Conservation (phyloP, 2,329 filamentous ascomycete genomes). For the Leptographium radiaticola region DNA sequence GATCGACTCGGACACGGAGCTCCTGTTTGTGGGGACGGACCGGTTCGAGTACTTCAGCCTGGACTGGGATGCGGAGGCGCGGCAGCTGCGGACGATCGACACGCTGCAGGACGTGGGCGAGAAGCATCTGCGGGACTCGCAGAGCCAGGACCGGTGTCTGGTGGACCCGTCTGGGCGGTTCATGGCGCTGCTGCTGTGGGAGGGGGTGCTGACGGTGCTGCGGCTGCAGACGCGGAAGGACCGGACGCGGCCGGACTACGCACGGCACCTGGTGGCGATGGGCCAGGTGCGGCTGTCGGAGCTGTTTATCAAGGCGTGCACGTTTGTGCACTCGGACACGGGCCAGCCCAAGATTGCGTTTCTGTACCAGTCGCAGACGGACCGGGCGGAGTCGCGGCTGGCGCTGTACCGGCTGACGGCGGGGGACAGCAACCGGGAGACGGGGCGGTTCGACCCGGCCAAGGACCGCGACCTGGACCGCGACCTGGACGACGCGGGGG, state of each 20-base stretch:
- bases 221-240: slow-evolving; percentile 34
- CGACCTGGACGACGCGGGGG: slow-evolving; percentile 39
- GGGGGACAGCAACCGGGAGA: slow-evolving; percentile 42
- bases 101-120: slow-evolving; percentile 40
- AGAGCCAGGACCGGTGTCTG: slow-evolving; percentile 70
- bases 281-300: slow-evolving; percentile 45
- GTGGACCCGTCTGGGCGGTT: slow-evolving; percentile 65
- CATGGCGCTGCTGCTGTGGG: slow-evolving; percentile 46
- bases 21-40: slow-evolving; percentile 87
- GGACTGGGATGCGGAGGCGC: slow-evolving; percentile 56
- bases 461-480: slow-evolving; percentile 43
- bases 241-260: slow-evolving; percentile 28
- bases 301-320: slow-evolving; percentile 45
- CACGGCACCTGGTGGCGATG: slow-evolving; percentile 32
- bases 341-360: slow-evolving; percentile 46
- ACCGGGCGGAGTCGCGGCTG: slow-evolving; percentile 39
- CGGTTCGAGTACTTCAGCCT: slow-evolving; percentile 84
- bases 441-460: slow-evolving; percentile 39
- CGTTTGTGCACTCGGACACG: slow-evolving; percentile 44
- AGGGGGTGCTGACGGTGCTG: slow-evolving; percentile 43
- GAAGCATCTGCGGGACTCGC: slow-evolving; percentile 58
- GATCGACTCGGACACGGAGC: slow-evolving; percentile 59
- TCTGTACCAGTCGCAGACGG: slow-evolving; percentile 40
- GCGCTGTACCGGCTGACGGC: slow-evolving; percentile 45
- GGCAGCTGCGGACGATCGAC: slow-evolving; percentile 37